A percentile compares a stretch with the other conserved stretches of the same genome.
phyloP scores from a whole-genome alignment of 805 yeast species.

The Zygoascus flipseniorum region DNA sequence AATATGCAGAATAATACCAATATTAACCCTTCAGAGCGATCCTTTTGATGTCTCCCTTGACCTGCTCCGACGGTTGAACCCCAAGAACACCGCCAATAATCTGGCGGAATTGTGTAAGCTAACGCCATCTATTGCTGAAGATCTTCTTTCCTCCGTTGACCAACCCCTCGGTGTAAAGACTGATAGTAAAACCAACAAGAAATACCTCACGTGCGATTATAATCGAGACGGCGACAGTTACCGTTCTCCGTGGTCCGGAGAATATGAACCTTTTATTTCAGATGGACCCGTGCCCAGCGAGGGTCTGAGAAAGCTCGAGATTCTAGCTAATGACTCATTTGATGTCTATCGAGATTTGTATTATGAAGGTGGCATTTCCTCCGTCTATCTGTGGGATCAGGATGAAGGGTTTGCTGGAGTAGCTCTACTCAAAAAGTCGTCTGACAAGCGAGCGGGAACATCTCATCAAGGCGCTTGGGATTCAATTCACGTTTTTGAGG shows the following conservation, averaged over 20 bases:
- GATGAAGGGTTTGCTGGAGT: constrained; percentile 88
- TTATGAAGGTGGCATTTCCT: constrained; percentile 88
- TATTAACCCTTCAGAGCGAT: constrained; percentile 30
- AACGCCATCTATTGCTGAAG: constrained; percentile 73
- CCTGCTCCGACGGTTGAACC: constrained; percentile 66
- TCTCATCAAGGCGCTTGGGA: constrained; percentile 63
- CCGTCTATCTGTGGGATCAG: constrained; percentile 87
- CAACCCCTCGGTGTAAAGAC: constrained; percentile 56
- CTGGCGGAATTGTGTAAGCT: constrained; percentile 40
- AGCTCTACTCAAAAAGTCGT: constrained; percentile 67
- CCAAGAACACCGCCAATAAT: constrained; percentile 45
- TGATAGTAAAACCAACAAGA: constrained; percentile 51
- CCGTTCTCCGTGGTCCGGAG: constrained; percentile 86
- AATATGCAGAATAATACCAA: no score
- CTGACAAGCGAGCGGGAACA: constrained; percentile 25
- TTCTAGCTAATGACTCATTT: constrained; percentile 79
- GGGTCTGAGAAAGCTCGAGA: constrained; percentile 62
- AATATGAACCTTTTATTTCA: constrained; percentile 44
- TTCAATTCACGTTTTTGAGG: constrained; percentile 87
- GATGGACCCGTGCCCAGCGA: constrained; percentile 73
- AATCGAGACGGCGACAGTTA: constrained; percentile 90
- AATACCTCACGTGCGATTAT: constrained; percentile 81
- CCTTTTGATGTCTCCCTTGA: constrained; percentile 72
- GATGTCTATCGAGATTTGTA: constrained; percentile 89
- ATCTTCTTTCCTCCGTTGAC: constrained; percentile 77